These are phyloP conservation scores for Emmonsia crescens DNA, from an alignment of 2,329 filamentous ascomycete genomes.

Conservation along the genomic window DNA sequence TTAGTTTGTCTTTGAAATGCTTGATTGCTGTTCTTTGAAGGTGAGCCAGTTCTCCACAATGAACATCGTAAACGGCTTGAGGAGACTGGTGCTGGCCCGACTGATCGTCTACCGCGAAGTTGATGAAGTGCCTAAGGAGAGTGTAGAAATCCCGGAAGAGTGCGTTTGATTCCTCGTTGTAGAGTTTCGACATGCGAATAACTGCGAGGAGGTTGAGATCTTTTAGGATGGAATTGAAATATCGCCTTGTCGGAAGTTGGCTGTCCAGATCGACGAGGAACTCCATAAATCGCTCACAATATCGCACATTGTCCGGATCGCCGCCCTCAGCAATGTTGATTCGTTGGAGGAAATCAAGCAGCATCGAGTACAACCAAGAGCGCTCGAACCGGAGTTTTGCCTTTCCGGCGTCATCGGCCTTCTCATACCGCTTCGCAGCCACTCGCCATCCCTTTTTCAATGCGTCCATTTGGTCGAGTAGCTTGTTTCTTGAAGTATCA, in stretches of 20 bases:
- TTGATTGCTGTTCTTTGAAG: slow-evolving; percentile 70
- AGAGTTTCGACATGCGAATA: slow-evolving; percentile 67
- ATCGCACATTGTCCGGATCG: slow-evolving; percentile 54
- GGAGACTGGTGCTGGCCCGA: slow-evolving; percentile 64
- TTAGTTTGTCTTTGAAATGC: slow-evolving; percentile 79
- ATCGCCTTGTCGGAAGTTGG: slow-evolving; percentile 84
- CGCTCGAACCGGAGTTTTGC: slow-evolving; percentile 79
- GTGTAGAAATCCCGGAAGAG: slow-evolving; percentile 70
- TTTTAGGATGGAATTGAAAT: slow-evolving; percentile 77
- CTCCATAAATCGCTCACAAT: slow-evolving; percentile 89
- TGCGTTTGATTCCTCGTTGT: slow-evolving; percentile 60
- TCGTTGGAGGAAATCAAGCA: slow-evolving; percentile 69
- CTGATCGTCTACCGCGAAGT: slow-evolving; percentile 86
- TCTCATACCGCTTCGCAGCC: slow-evolving; percentile 72
- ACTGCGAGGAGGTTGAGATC: slow-evolving; percentile 75
- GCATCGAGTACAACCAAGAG: slow-evolving; percentile 80
- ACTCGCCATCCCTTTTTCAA: slow-evolving; percentile 87
- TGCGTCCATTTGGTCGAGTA: slow-evolving; percentile 61
- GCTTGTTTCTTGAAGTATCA: slow-evolving; percentile 60
- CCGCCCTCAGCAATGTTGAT: slow-evolving; percentile 47
- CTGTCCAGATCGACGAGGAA: slow-evolving; percentile 84
- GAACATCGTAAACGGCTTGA: slow-evolving; percentile 64
- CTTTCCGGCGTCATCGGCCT: slow-evolving; percentile 68
- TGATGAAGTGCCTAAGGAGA: slow-evolving; percentile 75
- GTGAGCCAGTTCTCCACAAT: slow-evolving; percentile 65